A percentile compares a stretch with the other conserved stretches of the same genome.
Evolutionary conservation across 108 stramenopile species (phyloP).

Genomic region (Skeletonema tropicum): DNA sequence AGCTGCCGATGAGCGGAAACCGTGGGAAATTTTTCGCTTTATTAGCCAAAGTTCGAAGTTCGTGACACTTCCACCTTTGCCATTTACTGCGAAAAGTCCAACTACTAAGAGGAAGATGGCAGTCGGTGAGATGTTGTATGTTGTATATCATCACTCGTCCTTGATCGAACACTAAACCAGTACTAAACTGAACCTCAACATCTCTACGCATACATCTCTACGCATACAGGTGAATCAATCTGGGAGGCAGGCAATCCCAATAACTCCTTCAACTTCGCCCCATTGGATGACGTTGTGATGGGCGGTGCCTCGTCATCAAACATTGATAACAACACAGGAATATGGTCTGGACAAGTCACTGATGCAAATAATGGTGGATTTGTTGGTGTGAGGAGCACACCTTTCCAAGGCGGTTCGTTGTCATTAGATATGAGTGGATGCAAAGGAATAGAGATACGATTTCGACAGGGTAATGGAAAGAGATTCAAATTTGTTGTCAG

Average conservation of each 20-base stretch:
- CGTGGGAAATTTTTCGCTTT: slow-evolving; percentile 78
- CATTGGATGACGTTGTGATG: slow-evolving; percentile 87
- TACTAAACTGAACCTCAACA: slow-evolving; percentile 6
- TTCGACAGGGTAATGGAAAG: slow-evolving; percentile 31
- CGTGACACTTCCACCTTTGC: slow-evolving; percentile 47
- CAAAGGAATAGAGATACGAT: slow-evolving; percentile 60
- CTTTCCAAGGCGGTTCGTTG: slow-evolving; percentile 38
- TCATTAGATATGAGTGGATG: slow-evolving; percentile 69
- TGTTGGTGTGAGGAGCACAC: slow-evolving; percentile 80
- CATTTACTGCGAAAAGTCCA: slow-evolving; percentile 24
- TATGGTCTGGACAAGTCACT: slow-evolving; percentile 78
- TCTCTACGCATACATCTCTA: neutral
- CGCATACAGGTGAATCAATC: slow-evolving; percentile 51
- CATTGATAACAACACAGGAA: slow-evolving; percentile 65
- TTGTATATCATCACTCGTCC: neutral
- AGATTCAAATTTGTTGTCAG: slow-evolving; percentile 78
- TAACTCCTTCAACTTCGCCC: slow-evolving; percentile 64
- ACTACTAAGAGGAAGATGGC: slow-evolving; percentile 5
- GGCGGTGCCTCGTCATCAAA: slow-evolving; percentile 78
- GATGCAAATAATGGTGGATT: slow-evolving; percentile 88
- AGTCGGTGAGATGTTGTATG: slow-evolving; percentile 24
- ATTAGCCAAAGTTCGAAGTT: slow-evolving; percentile 78
- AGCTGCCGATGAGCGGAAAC: slow-evolving; percentile 17
- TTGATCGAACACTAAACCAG: neutral
- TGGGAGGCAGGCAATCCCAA: slow-evolving; percentile 51